These are phyloP conservation scores for Cladosporium sp. DNA, from an alignment of 2,329 filamentous ascomycete species.

Conservation along the genomic window DNA sequence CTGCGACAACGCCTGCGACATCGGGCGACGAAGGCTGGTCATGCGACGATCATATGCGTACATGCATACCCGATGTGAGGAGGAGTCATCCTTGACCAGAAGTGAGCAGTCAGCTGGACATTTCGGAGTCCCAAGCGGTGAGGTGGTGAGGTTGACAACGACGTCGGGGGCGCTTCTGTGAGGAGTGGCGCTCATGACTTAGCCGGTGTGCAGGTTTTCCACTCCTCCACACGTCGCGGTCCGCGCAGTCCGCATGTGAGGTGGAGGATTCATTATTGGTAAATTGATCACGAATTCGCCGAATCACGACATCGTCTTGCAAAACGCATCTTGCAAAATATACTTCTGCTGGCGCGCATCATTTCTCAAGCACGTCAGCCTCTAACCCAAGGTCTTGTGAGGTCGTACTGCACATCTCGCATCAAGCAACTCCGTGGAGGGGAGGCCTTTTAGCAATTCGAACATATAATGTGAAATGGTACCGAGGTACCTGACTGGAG, in stretches of 20 bases:
- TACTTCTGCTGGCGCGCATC: neutral
- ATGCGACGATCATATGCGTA: neutral
- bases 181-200: neutral
- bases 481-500: neutral
- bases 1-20: neutral
- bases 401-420: constrained; percentile 9
- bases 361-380: constrained; percentile 1
- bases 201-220: neutral
- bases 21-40: neutral
- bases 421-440: constrained; percentile 9
- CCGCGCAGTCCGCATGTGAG: neutral
- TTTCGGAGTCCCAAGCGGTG: neutral
- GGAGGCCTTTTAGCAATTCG: neutral
- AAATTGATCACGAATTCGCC: neutral
- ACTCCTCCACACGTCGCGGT: neutral
- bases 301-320: neutral
- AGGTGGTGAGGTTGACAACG: neutral
- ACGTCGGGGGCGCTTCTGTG: neutral
- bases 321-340: neutral
- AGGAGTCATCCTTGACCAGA: constrained; percentile 1
- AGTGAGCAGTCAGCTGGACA: constrained; percentile 8
- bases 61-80: neutral
- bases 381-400: no score
- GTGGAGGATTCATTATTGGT: neutral
- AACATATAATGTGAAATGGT: neutral